Base-by-base conservation (phyloP, 2,329 filamentous ascomycete species). In the Huntiella bhutanensis region DNA sequence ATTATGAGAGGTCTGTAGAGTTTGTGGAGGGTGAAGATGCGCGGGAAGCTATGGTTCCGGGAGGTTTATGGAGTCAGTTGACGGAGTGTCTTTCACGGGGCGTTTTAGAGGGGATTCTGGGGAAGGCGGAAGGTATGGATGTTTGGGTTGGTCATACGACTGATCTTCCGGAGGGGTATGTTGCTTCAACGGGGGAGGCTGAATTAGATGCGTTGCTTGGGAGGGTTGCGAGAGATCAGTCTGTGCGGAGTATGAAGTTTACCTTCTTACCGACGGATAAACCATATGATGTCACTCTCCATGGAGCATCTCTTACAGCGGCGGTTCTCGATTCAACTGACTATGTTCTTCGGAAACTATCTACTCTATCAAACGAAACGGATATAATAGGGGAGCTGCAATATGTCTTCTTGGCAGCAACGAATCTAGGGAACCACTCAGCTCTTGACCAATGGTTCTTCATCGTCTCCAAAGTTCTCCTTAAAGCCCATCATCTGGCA, bases 371-470 rank as follows among this genome's bases (percentile, higher is more conserved):
- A 11, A 45, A 57, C 12, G 58, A 62, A 5, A 53, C 63, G 4
- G 58, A 74, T 12, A 57, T 78, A 19, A 56, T 73, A 4, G 75
- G 73, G 41, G 75, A 80, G 54, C 56, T 78, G 2, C 75, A 79
- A 52, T 70, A 78, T 55, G 66, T 67, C 37, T 79, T 70, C 53
- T 54, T 78, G 4, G 68, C 68, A 0, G 74, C 73, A 34, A 66
- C 70, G 55, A 64, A 73, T 46, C 65, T 78, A 1, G 68, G 69
- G 36, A 79, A 76, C 55, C 60, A 70, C 37, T 63, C 70, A 6
- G 78, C 74, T 52, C 61, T 76, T 38, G 71, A 75, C 51, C 73
- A 79, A 51, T 79, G 74, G 75, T 72, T 67, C 62, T 65, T 74
- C 53, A 64, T 75, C 51, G 56, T 69, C 3, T 62, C 70, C 35